Conservation (phyloP, 2,329 filamentous ascomycete species). For the Zopfia rhizophila region DNA sequence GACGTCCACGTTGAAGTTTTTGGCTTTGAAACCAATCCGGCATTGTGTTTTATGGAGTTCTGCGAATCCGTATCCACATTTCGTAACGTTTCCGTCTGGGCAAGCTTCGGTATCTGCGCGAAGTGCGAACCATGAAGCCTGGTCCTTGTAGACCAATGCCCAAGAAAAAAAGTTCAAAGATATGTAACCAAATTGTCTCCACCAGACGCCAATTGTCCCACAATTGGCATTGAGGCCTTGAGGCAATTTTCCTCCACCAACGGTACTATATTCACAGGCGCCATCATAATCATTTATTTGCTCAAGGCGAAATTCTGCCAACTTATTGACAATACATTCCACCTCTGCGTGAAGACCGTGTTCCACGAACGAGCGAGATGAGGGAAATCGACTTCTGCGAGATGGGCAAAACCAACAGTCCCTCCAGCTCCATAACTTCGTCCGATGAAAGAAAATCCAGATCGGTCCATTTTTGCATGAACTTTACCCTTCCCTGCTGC, state of each 20-base stretch:
- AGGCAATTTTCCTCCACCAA: too few species aligned
- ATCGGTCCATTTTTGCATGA: slow-evolving; percentile 1
- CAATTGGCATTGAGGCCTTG: too few species aligned
- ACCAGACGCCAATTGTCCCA: too few species aligned
- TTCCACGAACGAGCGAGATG: slow-evolving; percentile 10
- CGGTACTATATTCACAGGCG: too few species aligned
- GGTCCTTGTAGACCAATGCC: too few species aligned
- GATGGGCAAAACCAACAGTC: slow-evolving; percentile 4
- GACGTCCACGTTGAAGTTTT: background rate
- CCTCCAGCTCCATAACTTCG: slow-evolving; percentile 15
- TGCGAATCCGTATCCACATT: slow-evolving; percentile 3
- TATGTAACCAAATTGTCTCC: too few species aligned
- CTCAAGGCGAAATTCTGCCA: slow-evolving; percentile 1
- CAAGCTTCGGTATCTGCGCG: too few species aligned
- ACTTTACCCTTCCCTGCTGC: background rate
- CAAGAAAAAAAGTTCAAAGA: too few species aligned
- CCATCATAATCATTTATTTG: too few species aligned
- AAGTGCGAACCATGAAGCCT: too few species aligned
- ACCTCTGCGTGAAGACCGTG: slow-evolving; percentile 2
- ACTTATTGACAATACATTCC: slow-evolving; percentile 6
- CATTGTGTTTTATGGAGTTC: background rate
- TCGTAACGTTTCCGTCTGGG: too few species aligned
- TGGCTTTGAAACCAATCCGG: background rate
- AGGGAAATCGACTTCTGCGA: slow-evolving; percentile 3
- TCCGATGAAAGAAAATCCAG: slow-evolving; percentile 8